Percentiles rank a stretch among this genome's conserved stretches.
These are phyloP conservation scores for Penicillium glabrum DNA, from an alignment of 2,329 filamentous ascomycete species.

Conservation along the genomic window DNA sequence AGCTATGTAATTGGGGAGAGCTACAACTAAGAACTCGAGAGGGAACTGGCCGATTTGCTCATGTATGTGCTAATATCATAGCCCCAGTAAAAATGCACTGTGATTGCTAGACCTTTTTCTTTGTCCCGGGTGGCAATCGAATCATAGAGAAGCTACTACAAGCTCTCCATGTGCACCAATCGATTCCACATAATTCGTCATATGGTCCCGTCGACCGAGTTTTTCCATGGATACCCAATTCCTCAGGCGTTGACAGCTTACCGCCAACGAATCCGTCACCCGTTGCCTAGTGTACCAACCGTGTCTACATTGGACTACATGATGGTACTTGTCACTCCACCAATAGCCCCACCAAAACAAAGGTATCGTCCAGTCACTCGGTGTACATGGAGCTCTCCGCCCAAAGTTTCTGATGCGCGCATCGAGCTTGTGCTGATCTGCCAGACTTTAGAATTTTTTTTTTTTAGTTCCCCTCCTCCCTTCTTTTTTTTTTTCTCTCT, in stretches of 20 bases:
- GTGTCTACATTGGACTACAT: constrained; percentile 1
- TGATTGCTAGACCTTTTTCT: background rate
- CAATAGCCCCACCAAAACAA: background rate
- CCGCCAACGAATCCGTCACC: constrained; percentile 6
- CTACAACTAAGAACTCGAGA: background rate
- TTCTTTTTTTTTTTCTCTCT: constrained; percentile 11
- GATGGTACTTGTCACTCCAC: constrained; percentile 4
- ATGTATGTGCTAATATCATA: background rate
- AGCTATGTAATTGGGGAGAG: background rate
- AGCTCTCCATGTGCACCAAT: background rate
- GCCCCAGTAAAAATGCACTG: no score
- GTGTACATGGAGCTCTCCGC: constrained; percentile 15
- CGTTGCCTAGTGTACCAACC: constrained; percentile 8
- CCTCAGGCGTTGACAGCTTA: background rate
- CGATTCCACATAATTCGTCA: background rate
- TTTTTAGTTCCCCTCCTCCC: constrained; percentile 7
- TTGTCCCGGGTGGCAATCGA: background rate
- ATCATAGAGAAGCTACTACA: background rate
- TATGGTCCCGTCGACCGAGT: background rate
- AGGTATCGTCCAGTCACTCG: constrained; percentile 7
- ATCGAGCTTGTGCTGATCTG: constrained; percentile 19
- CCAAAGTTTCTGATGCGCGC: constrained; percentile 11
- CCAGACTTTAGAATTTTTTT: constrained; percentile 14
- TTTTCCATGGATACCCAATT: constrained; percentile 1
- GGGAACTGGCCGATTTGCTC: background rate